Evolutionary conservation across 2,329 filamentous ascomycete species (phyloP).

Genomic region (Trichoderma sp.): DNA sequence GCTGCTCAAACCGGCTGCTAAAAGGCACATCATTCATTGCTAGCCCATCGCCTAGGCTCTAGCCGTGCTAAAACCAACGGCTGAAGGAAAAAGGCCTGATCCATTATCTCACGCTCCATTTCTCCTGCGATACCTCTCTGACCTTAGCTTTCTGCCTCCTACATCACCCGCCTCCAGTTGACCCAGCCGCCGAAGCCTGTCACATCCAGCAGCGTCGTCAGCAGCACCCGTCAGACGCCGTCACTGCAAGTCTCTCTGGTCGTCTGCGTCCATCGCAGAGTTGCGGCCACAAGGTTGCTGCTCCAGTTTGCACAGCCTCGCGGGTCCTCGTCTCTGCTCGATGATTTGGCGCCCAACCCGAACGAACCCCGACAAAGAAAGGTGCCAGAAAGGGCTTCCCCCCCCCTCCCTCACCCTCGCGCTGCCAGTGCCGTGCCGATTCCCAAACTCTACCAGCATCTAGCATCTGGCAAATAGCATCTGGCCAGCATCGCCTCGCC

Average conservation of each 20-base stretch:
- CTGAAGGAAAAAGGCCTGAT: slow-evolving; percentile 3
- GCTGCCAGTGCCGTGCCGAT: slow-evolving; percentile 4
- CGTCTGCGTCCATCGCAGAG: background rate
- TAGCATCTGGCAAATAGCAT: background rate
- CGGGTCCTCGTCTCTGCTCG: slow-evolving; percentile 13
- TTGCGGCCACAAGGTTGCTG: slow-evolving; percentile 17
- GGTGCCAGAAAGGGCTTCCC: background rate
- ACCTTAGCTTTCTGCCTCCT: slow-evolving; percentile 13
- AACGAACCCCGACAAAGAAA: slow-evolving; percentile 19
- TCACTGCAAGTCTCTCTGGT: background rate
- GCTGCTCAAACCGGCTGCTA: background rate
- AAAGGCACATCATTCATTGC: background rate
- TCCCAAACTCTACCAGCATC: slow-evolving; percentile 11
- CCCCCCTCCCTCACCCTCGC: slow-evolving; percentile 1
- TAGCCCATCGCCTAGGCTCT: background rate
- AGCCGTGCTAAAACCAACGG: background rate
- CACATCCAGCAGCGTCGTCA: slow-evolving; percentile 15
- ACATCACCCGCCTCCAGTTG: slow-evolving; percentile 10
- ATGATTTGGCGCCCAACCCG: slow-evolving; percentile 21
- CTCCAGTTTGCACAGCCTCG: slow-evolving; percentile 21
- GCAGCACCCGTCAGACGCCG: slow-evolving; percentile 15
- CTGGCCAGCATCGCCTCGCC: background rate
- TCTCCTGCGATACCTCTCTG: background rate
- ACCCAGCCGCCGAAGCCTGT: background rate
- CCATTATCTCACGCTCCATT: background rate